Evolutionary conservation across 495 filamentous ascomycete genomes (phyloP), one percentile per base, ranked within the genome.

Genomic region (Lasiosphaeria miniovina): DNA sequence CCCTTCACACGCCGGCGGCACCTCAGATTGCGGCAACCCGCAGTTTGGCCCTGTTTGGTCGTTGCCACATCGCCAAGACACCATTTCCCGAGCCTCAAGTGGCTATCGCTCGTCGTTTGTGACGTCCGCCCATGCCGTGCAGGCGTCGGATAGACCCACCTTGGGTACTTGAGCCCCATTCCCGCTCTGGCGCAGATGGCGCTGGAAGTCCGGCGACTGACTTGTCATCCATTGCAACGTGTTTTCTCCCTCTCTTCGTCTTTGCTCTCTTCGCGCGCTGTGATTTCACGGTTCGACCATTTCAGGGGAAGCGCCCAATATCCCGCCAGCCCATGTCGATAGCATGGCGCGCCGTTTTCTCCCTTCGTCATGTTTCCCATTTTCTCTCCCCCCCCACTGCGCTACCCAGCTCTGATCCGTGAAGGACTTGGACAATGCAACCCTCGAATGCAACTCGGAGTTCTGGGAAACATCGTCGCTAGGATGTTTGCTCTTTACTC

Each of bases 11-110:
- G 8, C 11, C 12, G 43, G 43, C 43, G 15, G 12, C 12, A 46
- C 43, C 43, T 46, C 43, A 46, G 43, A 46, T 46, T 7, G 43
- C 43, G 43, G 43, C 43, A 46, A 46, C 43, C 43, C 43, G 15
- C 43, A 11, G 6, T 46, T 46, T 46, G 43, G 43, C 43, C 43
- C 8, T 46, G 43, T 46, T 5, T 46, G 43, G 43, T 46, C 2
- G 24, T 24, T 24, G 2, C 24, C 24, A 2, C 2, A n/a, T n/a
- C 12, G 43, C 43, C 43, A 46, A 46, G 43, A 46, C 43, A 46
- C 15, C 11, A 11, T 14, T 14, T 14, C 7, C 15, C 43, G 43
- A 46, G 43, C 43, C 43, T 46, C 43, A 46, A 11, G 11, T n/a
- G 8, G 4, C 43, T 6, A n/a, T 5, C 5, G 4, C 12, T 7